These are phyloP conservation scores for Dryadomyces sulphureus DNA, from an alignment of 2,329 filamentous ascomycete species.

Conservation along the genomic window DNA sequence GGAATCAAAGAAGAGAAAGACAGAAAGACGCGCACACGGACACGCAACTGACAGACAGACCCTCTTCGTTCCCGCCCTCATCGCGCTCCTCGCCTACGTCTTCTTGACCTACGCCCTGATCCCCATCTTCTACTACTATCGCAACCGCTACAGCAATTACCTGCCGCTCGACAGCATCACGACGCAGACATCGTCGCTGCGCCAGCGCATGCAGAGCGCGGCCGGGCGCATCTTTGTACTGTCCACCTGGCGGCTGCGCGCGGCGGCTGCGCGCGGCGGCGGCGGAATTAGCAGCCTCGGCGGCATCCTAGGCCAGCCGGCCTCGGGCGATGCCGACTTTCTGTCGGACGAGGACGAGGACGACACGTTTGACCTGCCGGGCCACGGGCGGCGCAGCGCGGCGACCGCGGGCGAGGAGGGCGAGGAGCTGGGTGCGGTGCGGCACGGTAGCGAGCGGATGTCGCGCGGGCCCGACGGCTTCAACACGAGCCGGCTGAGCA, in stretches of 20 bases:
- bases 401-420: too few relatives aligned
- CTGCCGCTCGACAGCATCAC: constrained; percentile 52
- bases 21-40: background rate
- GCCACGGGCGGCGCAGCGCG: background rate
- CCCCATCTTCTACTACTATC: constrained; percentile 56
- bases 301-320: constrained; percentile 4
- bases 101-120: constrained; percentile 48
- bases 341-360: constrained; percentile 23
- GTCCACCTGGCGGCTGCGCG: constrained; percentile 31
- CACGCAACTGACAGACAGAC: constrained; percentile 30
- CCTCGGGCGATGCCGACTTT: constrained; percentile 27
- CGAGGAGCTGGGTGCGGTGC: constrained; percentile 50
- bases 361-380: constrained; percentile 15
- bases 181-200: constrained; percentile 37
- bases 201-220: constrained; percentile 31
- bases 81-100: constrained; percentile 56
- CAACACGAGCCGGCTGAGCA: constrained; percentile 49
- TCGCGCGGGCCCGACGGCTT: constrained; percentile 25
- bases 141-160: constrained; percentile 58
- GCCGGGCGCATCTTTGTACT: constrained; percentile 26
- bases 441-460: constrained; percentile 21
- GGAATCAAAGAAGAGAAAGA: too few relatives aligned
- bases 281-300: constrained; percentile 13
- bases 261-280: constrained; percentile 23
- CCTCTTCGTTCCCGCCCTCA: constrained; percentile 52